phyloP scores from a whole-genome alignment of 164 flowering plant species.

The Magnolia sinica region DNA sequence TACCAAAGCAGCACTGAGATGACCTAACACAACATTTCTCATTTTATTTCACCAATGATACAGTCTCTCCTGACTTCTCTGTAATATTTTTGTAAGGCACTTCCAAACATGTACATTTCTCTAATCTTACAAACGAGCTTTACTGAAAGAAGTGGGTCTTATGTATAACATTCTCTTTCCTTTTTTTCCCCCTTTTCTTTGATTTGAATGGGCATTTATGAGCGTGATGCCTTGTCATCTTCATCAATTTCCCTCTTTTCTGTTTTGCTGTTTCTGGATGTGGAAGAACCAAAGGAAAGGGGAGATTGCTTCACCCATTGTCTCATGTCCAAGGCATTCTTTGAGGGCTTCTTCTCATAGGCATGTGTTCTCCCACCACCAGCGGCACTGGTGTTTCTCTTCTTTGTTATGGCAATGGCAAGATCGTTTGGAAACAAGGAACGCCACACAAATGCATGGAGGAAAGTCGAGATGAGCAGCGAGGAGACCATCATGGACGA shows the following conservation, averaged over 20 bases:
- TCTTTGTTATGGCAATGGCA: conserved; percentile 87
- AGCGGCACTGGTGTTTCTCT: conserved; percentile 17
- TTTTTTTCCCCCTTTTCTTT: not conserved
- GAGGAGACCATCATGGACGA: conserved; percentile 82
- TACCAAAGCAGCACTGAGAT: too few species aligned
- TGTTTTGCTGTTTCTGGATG: conserved; percentile 24
- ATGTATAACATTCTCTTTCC: not conserved
- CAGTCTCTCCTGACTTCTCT: too few species aligned
- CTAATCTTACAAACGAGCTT: too few species aligned
- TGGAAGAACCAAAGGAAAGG: conserved; percentile 38
- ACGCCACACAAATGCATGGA: conserved; percentile 83
- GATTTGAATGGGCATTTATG: too few species aligned
- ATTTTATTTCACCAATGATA: too few species aligned
- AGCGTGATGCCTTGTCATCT: too few species aligned
- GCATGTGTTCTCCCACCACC: conserved; percentile 9
- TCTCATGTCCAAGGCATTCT: conserved; percentile 50
- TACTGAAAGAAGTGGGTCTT: not conserved
- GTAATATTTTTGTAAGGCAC: too few species aligned
- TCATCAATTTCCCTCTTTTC: not conserved
- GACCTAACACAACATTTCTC: too few species aligned
- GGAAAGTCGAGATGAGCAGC: conserved; percentile 71
- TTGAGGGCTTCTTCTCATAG: conserved; percentile 50
- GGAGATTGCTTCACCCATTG: conserved; percentile 83
- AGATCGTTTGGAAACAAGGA: conserved; percentile 91
- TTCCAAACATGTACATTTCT: too few species aligned